Base-by-base conservation (phyloP, 768 basidiomycete genomes). In the Podaxis sp. region DNA sequence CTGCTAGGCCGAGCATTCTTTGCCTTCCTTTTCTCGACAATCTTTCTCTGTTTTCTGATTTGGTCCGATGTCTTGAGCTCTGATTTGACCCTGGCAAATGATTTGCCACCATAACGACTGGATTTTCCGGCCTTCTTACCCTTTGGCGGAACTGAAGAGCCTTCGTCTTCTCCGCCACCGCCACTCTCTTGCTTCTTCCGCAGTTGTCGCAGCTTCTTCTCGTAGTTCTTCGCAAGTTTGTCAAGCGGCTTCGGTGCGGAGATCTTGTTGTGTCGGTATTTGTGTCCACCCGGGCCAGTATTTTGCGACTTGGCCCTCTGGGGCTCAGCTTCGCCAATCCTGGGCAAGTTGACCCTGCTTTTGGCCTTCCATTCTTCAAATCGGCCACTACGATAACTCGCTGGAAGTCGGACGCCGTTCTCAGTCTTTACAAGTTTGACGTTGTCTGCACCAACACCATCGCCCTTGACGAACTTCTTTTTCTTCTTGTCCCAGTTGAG, bases 301-400 rank as follows among this genome's bases (percentile, higher is more conserved):
- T 68, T 60, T n/a, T 80, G 78, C 41, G 46, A 26, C 36, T 37
- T 50, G 22, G 33, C 20, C 11, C 36, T 56, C 26, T 56, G 46
- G 33, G 20, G 46, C 73, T 96, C 95, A 2, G 77, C 80, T 71
- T 97, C 95, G 20, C 96, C 96, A n/a, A 90, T 80, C 63, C 84
- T 84, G 0, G 95, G 95, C 38, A 98, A 73, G 64, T 76, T 82
- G n/a, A 86, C 76, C 41, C 84, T 87, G 56, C 81, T 87, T 75
- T 91, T 93, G 64, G 84, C 80, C 74, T 90, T 91, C 97, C 97
- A 99, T 72, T 96, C 95, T 60, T 96, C 93, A 73, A 93, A 99
- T 15, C 93, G 87, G 11, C 97, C 97, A 67, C 91, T 94, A 57
- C 91, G 88, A 76, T 95, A 99, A 10, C 89, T 89, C 2, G 95